These are phyloP conservation scores for Sonneratia caseolaris DNA, from an alignment of 345 rosid genomes.

Conservation along the genomic window DNA sequence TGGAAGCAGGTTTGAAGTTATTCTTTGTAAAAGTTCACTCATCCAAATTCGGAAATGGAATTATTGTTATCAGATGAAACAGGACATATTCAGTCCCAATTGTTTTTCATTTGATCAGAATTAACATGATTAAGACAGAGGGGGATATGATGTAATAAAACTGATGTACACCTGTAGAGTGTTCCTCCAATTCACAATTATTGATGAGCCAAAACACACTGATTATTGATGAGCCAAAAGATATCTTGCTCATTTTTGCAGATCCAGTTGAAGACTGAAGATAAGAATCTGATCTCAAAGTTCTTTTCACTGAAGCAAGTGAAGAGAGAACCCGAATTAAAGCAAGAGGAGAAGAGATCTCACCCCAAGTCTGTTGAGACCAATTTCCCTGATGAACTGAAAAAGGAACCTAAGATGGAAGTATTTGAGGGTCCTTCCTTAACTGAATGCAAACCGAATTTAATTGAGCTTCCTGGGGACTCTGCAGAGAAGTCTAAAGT, in stretches of 20 bases:
- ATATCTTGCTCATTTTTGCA: conserved; percentile 16
- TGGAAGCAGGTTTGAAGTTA: not conserved
- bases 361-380: conserved; percentile 8
- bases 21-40: not conserved
- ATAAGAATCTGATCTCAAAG: conserved; percentile 53
- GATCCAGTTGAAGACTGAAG: conserved; percentile 45
- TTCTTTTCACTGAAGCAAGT: conserved; percentile 46
- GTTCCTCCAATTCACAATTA: not conserved
- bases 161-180: not conserved
- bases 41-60: not conserved
- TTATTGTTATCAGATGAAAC: not conserved
- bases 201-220: not conserved
- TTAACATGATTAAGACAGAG: too few relatives aligned
- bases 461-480: conserved; percentile 7
- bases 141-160: not conserved
- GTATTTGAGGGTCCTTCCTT: conserved; percentile 8
- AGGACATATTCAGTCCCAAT: not conserved
- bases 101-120: not conserved
- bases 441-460: conserved; percentile 10
- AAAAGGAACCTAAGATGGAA: conserved; percentile 11
- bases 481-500: conserved; percentile 15
- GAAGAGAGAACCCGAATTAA: conserved; percentile 29
- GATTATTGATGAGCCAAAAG: not conserved
- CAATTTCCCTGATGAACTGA: conserved; percentile 10
- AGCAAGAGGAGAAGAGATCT: conserved; percentile 14